Conservation (phyloP, 495 filamentous ascomycete genomes). For the Sphaerosporella brunnea region DNA sequence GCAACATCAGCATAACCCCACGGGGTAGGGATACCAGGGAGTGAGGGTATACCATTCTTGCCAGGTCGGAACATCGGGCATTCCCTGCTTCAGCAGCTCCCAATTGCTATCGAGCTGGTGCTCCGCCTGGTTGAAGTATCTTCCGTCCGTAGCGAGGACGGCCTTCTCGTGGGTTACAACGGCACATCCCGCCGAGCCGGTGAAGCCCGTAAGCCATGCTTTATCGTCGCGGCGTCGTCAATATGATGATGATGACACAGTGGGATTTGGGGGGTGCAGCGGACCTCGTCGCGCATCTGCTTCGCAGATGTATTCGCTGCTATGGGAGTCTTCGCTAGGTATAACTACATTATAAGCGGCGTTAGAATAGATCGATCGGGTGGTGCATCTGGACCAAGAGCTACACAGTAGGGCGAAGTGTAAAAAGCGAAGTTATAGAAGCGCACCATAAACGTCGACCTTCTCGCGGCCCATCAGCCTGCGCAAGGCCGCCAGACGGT, state of each 20-base stretch:
- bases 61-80: conserved; percentile 90
- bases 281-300: conserved; percentile 76
- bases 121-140: conserved; percentile 94
- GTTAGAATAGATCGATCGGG: too few relatives aligned
- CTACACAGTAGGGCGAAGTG: too few relatives aligned
- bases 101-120: conserved; percentile 89
- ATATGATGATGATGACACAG: conserved; percentile 14
- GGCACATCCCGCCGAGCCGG: conserved; percentile 85
- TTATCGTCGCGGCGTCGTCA: conserved; percentile 16
- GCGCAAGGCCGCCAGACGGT: conserved; percentile 58
- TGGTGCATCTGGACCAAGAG: too few relatives aligned
- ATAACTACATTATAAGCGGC: conserved; percentile 73
- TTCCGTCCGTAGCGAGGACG: conserved; percentile 82
- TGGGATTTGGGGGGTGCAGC: conserved; percentile 3
- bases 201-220: conserved; percentile 50
- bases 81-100: conserved; percentile 76
- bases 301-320: conserved; percentile 91
- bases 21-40: not conserved
- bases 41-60: conserved; percentile 66
- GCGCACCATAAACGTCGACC: conserved; percentile 82
- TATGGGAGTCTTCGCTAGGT: conserved; percentile 92
- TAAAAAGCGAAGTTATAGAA: too few relatives aligned
- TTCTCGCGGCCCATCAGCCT: conserved; percentile 62
- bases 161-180: conserved; percentile 76
- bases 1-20: not conserved